Evolutionary conservation across 345 rosid genomes (phyloP), one percentile per base, ranked within the genome.

Genomic region (Lumnitzera racemosa): DNA sequence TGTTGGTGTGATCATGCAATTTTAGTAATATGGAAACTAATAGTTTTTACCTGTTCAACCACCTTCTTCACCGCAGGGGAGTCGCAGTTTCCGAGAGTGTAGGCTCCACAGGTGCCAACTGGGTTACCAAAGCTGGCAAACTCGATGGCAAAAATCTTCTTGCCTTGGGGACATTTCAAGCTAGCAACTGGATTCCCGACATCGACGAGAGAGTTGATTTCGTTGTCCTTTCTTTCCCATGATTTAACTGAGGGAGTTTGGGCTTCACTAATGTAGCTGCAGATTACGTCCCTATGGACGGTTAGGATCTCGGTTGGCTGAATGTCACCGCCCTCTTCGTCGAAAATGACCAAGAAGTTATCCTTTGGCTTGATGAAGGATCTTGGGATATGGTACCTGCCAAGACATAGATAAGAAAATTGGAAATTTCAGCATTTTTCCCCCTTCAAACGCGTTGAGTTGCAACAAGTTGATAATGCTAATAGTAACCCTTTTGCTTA

Each of bases 101-200:
- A 77, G 10, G 20, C 24, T 13, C 82, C 87, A 11, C 84, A 82
- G 53, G 71, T 2, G 12, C 84, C 84, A 5, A 17, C 36, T 0
- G 80, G 77, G 58, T 74, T 62, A n/a, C 87, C 84, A 4, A 65
- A 79, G 76, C 81, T 77, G 6, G 87, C 80, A 13, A 82, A 79
- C 46, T 79, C 75, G 2, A 82, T 66, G 12, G 49, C 46, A 11
- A 58, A 23, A 10, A 79, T 70, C 58, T 61, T 62, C 72, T 66
- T 74, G 49, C 50, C 15, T 8, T 51, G 51, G 0, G 69, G 67
- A 53, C 87, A 79, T 2, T 15, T 53, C 25, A 77, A 50, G 57
- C 56, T 56, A 64, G 82, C 76, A 64, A 31, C 49, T 29, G 73
- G 63, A 59, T 49, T 66, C 15, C 25, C 64, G 47, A 65, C 70